These are phyloP conservation scores for Macaranga tanarius DNA, from an alignment of 441 rosid genomes.

Conservation along the genomic window DNA sequence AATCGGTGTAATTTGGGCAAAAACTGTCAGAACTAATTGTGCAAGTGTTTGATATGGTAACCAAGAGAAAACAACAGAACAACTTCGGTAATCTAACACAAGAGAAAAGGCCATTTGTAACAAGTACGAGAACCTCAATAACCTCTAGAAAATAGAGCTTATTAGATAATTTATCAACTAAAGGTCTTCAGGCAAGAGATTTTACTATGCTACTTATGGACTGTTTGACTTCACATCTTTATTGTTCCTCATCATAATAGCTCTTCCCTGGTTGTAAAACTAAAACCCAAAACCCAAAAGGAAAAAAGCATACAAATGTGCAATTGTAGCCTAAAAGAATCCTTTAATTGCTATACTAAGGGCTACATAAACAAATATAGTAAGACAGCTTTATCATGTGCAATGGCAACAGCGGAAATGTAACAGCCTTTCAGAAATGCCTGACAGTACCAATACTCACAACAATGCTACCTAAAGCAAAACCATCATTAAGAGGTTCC, in stretches of 20 bases:
- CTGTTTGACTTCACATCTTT: neutral
- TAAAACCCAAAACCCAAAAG: neutral
- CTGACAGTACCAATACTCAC: neutral
- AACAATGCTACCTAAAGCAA: neutral
- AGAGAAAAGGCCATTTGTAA: constrained; percentile 4
- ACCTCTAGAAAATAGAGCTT: neutral
- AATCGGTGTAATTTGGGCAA: constrained; percentile 7
- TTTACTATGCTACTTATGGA: too few relatives aligned
- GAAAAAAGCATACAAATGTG: neutral
- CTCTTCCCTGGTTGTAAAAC: neutral
- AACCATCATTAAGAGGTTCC: neutral
- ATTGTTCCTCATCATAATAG: neutral
- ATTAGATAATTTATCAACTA: neutral
- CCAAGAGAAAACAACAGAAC: neutral
- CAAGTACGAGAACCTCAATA: neutral
- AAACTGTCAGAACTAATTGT: neutral
- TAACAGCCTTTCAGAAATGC: neutral
- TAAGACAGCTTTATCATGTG: neutral
- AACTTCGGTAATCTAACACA: constrained; percentile 1
- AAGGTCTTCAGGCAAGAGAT: neutral
- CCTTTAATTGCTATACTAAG: neutral
- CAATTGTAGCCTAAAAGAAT: neutral
- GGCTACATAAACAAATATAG: neutral
- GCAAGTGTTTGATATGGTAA: neutral
- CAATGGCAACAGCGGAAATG: neutral